These are phyloP conservation scores for Curvularia hawaiiensis DNA, from an alignment of 2,329 filamentous ascomycete genomes.

Conservation along the genomic window DNA sequence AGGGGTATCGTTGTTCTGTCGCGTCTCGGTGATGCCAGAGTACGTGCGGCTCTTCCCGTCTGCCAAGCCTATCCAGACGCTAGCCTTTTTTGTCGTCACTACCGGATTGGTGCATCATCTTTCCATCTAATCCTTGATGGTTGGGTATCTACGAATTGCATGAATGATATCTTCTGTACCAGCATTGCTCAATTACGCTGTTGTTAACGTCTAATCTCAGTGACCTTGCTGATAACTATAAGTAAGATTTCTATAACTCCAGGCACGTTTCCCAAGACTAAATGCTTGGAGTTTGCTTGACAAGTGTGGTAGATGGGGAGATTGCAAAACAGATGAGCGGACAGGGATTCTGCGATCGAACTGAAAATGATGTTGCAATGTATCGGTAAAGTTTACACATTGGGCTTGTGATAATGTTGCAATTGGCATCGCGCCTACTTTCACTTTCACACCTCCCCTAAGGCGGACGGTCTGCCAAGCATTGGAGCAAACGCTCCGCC, in stretches of 20 bases:
- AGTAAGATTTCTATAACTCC: background rate
- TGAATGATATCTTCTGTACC: background rate
- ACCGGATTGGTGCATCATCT: background rate
- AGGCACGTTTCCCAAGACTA: too few relatives aligned
- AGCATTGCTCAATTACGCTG: background rate
- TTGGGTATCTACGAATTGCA: background rate
- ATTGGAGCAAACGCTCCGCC: constrained; percentile 12
- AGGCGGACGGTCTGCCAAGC: background rate
- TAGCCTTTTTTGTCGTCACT: background rate
- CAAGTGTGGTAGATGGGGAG: too few relatives aligned
- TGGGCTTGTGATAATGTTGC: too few relatives aligned
- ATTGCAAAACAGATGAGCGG: too few relatives aligned
- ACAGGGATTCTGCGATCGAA: too few relatives aligned
- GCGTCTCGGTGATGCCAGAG: constrained; percentile 19
- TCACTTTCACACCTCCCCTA: background rate
- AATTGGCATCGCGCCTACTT: too few relatives aligned
- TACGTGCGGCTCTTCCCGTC: constrained; percentile 15
- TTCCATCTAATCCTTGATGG: background rate
- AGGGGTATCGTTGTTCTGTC: constrained; percentile 14
- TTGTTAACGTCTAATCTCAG: background rate
- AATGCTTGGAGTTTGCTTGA: too few relatives aligned
- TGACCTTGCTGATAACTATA: background rate
- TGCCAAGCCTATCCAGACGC: constrained; percentile 9
- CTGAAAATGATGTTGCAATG: too few relatives aligned
- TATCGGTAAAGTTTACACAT: too few relatives aligned